Base-by-base conservation (phyloP, 139 green algal genomes). In the Spirogloea muscicola region DNA sequence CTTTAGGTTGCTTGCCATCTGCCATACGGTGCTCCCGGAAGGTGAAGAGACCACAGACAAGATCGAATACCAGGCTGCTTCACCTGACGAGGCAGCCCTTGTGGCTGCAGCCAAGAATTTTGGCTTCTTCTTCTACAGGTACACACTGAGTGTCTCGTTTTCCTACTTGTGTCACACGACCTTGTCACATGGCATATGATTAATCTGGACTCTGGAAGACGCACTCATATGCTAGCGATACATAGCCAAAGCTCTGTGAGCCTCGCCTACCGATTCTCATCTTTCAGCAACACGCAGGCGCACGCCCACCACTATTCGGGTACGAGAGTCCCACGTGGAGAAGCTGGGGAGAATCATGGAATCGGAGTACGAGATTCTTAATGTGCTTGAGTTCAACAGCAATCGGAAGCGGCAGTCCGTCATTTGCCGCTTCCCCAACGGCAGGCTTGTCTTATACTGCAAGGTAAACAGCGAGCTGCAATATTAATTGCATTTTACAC, bases 61-160 rank as follows among this genome's bases (percentile, higher is more conserved):
- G 43, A 83, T 81, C 10, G 55, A 63, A 5, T 84, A 84, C 55
- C 64, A 77, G 90, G 91, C n/a, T 79, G 90, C 76, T 0, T 96
- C 90, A 0, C 94, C 94, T 7, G 94, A 99, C 78, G 94, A 99
- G 85, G 89, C 91, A 58, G 94, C 94, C 4, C 85, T 99, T 51
- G 93, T 99, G 63, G 84, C 94, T 43, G 94, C 90, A 10, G 93
- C 91, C 2, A 90, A 93, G 38, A 88, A 89, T 65, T 68, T 97
- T 49, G 93, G 93, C 38, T 96, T 93, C 77, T 84, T 86, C 55
- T 91, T 97, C 40, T 58, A 89, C 72, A 9, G 83, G 61, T 70
- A 64, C 37, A 70, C 64, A 9, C 25, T 52, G 58, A 61, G 13
- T n/a, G n/a, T n/a, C n/a, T n/a, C n/a, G n/a, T n/a, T n/a, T n/a